phyloP scores from a whole-genome alignment of 176 grass and related monocot species.

The Ampelocalamus luodianensis region DNA sequence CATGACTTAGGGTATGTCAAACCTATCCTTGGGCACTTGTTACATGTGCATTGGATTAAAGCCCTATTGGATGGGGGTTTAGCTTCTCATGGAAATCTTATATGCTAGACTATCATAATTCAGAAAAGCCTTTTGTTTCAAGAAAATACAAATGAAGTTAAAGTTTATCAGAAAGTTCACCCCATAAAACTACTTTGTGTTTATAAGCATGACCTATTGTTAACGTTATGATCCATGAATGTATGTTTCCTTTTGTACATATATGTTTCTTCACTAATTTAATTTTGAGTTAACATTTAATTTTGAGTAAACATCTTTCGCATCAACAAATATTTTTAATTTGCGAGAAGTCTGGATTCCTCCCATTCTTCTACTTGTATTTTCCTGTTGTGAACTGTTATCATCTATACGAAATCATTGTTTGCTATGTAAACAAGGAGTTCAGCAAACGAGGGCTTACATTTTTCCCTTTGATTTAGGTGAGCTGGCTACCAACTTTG shows the following conservation, averaged over 20 bases:
- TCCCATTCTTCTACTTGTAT: constrained; percentile 12
- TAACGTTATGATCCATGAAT: background rate
- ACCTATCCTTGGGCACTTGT: too few species aligned
- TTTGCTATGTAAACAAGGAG: background rate
- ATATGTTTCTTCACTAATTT: constrained; percentile 1
- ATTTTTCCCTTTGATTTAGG: constrained; percentile 13
- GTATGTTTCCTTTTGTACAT: background rate
- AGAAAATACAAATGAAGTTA: too few species aligned
- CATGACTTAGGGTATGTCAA: too few species aligned
- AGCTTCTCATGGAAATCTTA: too few species aligned
- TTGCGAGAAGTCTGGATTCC: constrained; percentile 7
- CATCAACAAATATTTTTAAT: background rate
- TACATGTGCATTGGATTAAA: too few species aligned
- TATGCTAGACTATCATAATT: too few species aligned
- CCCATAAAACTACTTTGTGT: too few species aligned
- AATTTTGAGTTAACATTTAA: constrained; percentile 1
- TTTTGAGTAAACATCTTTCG: constrained; percentile 8
- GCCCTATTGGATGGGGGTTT: too few species aligned
- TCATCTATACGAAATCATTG: background rate
- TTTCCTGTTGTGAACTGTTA: background rate
- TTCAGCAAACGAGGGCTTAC: too few species aligned
- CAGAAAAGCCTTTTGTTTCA: too few species aligned
- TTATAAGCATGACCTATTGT: constrained; percentile 11
- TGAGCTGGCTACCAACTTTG: background rate
- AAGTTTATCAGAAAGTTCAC: too few species aligned